Evolutionary conservation across 768 basidiomycete species (phyloP), one percentile per base, ranked within the genome.

Genomic region (Xerocomellus dryophilus): DNA sequence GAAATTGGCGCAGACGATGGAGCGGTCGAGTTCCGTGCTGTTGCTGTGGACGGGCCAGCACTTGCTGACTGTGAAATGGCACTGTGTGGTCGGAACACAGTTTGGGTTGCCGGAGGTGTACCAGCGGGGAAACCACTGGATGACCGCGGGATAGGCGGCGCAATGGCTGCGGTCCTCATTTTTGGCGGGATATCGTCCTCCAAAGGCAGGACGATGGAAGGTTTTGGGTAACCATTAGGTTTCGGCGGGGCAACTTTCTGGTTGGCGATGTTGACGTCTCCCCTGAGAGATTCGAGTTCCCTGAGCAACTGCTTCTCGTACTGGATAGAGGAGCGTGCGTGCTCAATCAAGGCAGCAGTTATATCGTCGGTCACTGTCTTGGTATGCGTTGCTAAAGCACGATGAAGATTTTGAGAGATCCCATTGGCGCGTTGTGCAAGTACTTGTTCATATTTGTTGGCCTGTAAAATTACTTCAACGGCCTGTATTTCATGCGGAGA

Each of bases 401-500:
- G 83, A 62, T 97, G 94, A 17, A 99, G 78, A 62, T 98, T 95
- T 61, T 91, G 85, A 1, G 96, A 98, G 51, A 99, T 98, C 42
- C 93, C 93, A 47, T 92, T 81, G 3, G 95, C 88, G n/a, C 93
- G 86, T 47, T 81, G 83, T 4, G 88, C 85, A 23, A 98, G 81
- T 8, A 84, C 78, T 66, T 88, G 83, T 66, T 99, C 96, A 56
- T 93, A 90, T 63, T 90, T 89, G 62, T 87, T 86, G 8, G 97
- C 96, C 93, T 98, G 61, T 9, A 45, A 46, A 47, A 40, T 41
- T 8, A 36, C 61, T 14, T 59, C 58, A 45, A 60, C 43, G 45
- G 54, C 14, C 55, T 45, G 49, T 5, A 45, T 35, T 39, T 29
- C 35, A 41, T 4, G 7, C 47, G 18, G 49, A 55, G 50, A 48